Base-by-base conservation (phyloP, 768 basidiomycete species). In the Panus rudis region DNA sequence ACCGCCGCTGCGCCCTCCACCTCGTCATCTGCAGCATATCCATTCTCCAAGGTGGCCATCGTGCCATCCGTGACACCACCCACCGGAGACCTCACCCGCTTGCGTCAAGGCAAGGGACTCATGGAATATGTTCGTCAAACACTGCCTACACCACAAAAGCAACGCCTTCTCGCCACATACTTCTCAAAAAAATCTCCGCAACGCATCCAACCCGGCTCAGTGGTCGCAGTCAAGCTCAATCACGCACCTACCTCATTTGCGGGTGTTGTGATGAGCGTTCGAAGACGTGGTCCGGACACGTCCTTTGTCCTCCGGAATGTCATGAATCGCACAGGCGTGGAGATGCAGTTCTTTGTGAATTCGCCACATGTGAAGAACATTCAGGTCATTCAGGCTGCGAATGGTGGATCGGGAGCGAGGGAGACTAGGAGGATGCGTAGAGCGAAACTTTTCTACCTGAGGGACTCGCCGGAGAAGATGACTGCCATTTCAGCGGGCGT, bases 231-330 rank as follows among this genome's bases (percentile, higher is more conserved):
- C 52, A 76, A 75, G 34, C 79, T 82, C 28, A 77, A 81, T 43
- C 78, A 91, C 46, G 80, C 89, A 5, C 86, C 87, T 7, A 84
- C 79, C 13, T 66, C 73, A 11, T 98, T 97, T 65, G 87, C 91
- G 5, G 94, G 94, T 26, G 85, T 97, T 34, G 71, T 98, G 45
- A 73, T 96, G 54, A 77, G 80, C 23, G 75, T 93, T 51, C 78
- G 89, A 40, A 76, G 89, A 54, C 77, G 85, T 28, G 93, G 92
- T 1, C 72, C 79, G 22, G 89, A 91, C 65, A 92, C 90, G 21
- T 84, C 81, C n/a, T 87, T 98, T 58, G 71, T 81, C 41, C 66
- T 98, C 40, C 77, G 94, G 50, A 97, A 97, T 64, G 78, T 96
- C 51, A 75, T 98, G 41, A 85, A 90, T 54, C 75, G 91, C 50